Evolutionary conservation across 1,284 basidiomycete genomes (phyloP).

Genomic region (Porodaedalea pini): DNA sequence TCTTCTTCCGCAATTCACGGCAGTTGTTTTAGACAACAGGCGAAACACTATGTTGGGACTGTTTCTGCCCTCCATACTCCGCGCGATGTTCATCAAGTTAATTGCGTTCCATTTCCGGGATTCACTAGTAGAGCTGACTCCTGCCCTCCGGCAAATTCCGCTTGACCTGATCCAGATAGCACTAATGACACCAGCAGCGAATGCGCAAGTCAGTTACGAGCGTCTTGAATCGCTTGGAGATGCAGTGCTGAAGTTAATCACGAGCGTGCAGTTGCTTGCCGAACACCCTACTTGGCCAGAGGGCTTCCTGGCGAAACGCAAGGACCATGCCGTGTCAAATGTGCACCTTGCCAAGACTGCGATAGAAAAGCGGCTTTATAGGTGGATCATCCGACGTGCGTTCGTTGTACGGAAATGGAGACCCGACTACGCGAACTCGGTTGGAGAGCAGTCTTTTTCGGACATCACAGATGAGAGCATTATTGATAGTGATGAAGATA

Average conservation of each 20-base stretch:
- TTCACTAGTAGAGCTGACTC: conserved; percentile 35
- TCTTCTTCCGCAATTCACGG: conserved; percentile 42
- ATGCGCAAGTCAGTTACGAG: conserved; percentile 65
- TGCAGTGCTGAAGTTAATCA: conserved; percentile 69
- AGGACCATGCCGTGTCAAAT: conserved; percentile 77
- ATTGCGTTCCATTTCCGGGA: conserved; percentile 47
- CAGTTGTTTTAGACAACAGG: conserved; percentile 47
- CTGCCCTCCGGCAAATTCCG: conserved; percentile 44
- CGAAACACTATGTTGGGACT: conserved; percentile 51
- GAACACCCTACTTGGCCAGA: conserved; percentile 74
- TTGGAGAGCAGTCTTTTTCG: conserved; percentile 11
- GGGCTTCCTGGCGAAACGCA: conserved; percentile 65
- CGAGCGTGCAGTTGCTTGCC: conserved; percentile 61
- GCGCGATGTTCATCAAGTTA: conserved; percentile 48
- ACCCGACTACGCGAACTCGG: conserved; percentile 42
- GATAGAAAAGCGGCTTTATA: conserved; percentile 45
- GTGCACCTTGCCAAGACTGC: conserved; percentile 61
- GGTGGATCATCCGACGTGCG: conserved; percentile 64
- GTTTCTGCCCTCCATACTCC: conserved; percentile 62
- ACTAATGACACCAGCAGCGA: conserved; percentile 56
- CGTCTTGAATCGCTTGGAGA: conserved; percentile 80
- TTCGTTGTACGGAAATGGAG: conserved; percentile 63
- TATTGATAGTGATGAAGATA: conserved; percentile 29
- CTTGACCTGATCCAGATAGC: conserved; percentile 47
- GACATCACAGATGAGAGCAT: conserved; percentile 20